A percentile compares a stretch with the other conserved stretches of the same genome.
These are phyloP conservation scores for Lactarius sp. DNA, from an alignment of 768 basidiomycete genomes.

Conservation along the genomic window DNA sequence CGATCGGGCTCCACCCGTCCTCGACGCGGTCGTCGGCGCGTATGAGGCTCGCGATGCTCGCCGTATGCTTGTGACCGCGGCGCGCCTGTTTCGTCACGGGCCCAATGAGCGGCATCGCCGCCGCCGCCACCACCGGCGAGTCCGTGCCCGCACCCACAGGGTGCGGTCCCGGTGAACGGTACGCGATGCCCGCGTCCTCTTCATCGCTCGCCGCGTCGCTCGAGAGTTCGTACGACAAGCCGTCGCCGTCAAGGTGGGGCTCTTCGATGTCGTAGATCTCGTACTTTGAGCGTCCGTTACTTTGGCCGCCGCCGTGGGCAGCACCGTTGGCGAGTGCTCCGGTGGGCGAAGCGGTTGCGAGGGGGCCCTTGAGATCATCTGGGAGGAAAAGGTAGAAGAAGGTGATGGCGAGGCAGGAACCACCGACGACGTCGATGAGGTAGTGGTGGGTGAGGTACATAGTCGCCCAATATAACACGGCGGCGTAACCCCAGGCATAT, in stretches of 20 bases:
- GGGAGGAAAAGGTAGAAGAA: conserved; percentile 90
- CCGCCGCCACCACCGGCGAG: conserved; percentile 34
- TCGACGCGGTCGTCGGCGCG: conserved; percentile 72
- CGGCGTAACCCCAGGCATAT: conserved; percentile 79
- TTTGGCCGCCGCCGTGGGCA: conserved; percentile 21
- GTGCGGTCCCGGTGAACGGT: conserved; percentile 50
- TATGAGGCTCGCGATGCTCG: conserved; percentile 79
- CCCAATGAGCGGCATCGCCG: conserved; percentile 35
- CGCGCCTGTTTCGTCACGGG: conserved; percentile 28
- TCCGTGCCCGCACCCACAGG: background rate
- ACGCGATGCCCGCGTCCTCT: conserved; percentile 64
- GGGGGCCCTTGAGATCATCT: conserved; percentile 60
- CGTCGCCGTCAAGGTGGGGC: conserved; percentile 40
- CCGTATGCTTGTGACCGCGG: conserved; percentile 68
- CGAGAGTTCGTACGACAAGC: conserved; percentile 51
- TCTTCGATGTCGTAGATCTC: conserved; percentile 74
- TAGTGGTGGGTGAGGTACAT: conserved; percentile 99
- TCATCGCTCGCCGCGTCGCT: conserved; percentile 54
- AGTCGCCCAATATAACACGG: conserved; percentile 91
- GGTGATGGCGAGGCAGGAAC: conserved; percentile 82
- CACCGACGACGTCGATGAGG: conserved; percentile 94
- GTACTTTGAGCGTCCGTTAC: conserved; percentile 53
- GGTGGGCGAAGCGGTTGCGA: conserved; percentile 49
- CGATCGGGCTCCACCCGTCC: conserved; percentile 78
- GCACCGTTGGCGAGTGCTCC: conserved; percentile 33